Evolutionary conservation across 148 eudicot genomes (phyloP).

Genomic region (Rhododendron simsii): DNA sequence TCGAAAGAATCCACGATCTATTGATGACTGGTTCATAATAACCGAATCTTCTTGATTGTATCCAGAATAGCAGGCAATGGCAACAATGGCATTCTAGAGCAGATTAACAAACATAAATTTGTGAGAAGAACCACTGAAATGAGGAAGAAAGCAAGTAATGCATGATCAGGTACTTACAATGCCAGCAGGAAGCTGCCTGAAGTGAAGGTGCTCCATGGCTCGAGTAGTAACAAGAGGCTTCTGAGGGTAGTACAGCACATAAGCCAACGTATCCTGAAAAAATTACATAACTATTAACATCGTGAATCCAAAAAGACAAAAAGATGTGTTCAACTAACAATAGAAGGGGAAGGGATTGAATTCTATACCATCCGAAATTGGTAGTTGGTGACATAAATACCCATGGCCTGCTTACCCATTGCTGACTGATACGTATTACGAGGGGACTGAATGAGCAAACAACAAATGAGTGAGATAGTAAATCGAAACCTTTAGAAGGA

Average conservation of each 20-base stretch:
- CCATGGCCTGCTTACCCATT: constrained; percentile 99
- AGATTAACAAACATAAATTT: constrained; percentile 2
- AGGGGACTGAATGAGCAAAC: constrained; percentile 60
- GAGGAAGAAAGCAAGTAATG: neutral
- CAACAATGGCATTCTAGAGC: constrained; percentile 85
- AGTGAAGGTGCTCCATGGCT: constrained; percentile 98
- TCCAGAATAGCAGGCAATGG: constrained; percentile 95
- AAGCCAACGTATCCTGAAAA: constrained; percentile 88
- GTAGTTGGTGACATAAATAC: constrained; percentile 95
- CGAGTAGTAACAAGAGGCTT: constrained; percentile 98
- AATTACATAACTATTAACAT: constrained; percentile 1
- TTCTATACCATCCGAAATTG: constrained; percentile 87
- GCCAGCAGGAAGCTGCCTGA: constrained; percentile 98
- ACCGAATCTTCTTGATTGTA: constrained; percentile 99
- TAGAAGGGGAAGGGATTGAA: neutral
- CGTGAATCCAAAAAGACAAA: neutral
- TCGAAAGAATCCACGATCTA: constrained; percentile 95
- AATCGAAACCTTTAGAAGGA: neutral
- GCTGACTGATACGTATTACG: constrained; percentile 99
- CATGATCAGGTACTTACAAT: constrained; percentile 40
- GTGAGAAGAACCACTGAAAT: neutral
- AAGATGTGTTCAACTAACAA: neutral
- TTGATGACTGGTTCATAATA: constrained; percentile 94
- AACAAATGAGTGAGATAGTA: constrained; percentile 18
- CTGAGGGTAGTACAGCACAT: constrained; percentile 95